phyloP scores from a whole-genome alignment of 768 basidiomycete genomes.

The Sporobolomyces pararoseus region DNA sequence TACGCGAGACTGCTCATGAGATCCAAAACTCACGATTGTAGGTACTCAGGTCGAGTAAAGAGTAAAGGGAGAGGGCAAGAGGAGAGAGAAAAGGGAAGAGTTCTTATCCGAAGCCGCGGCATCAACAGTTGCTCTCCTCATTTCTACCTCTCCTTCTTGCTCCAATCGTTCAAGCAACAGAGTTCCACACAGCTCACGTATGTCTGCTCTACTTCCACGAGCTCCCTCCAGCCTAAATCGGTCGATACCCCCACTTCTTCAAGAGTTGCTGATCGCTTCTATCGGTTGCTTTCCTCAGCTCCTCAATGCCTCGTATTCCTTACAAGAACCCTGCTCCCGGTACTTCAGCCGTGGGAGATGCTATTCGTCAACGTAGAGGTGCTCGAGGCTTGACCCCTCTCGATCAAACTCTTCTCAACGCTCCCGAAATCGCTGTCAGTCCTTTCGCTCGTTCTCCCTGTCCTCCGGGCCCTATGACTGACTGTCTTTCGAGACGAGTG shows the following conservation, averaged over 20 bases:
- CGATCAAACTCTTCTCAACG: slow-evolving; percentile 48
- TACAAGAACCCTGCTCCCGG: slow-evolving; percentile 44
- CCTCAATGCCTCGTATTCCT: slow-evolving; percentile 45
- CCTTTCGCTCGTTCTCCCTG: too few relatives aligned
- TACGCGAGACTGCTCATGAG: too few relatives aligned
- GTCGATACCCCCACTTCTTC: not conserved
- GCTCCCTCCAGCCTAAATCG: too few relatives aligned
- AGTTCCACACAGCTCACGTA: too few relatives aligned
- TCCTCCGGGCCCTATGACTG: too few relatives aligned
- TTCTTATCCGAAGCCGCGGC: not conserved
- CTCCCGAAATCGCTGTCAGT: slow-evolving; percentile 46
- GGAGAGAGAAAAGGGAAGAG: not conserved
- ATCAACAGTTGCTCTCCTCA: too few relatives aligned
- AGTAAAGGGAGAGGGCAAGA: not conserved
- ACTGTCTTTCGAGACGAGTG: too few relatives aligned
- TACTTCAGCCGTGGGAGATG: slow-evolving; percentile 44
- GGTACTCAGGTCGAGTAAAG: too few relatives aligned
- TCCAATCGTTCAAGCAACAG: not conserved
- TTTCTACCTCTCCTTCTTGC: not conserved
- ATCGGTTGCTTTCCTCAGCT: too few relatives aligned
- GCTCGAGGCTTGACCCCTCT: slow-evolving; percentile 47
- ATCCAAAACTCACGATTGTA: too few relatives aligned
- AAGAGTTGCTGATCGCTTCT: too few relatives aligned
- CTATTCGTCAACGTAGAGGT: slow-evolving; percentile 47
- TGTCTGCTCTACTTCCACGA: too few relatives aligned